A percentile compares a stretch with the other conserved stretches of the same genome.
Conservation (phyloP, 2,329 filamentous ascomycete species). For the Diaporthe sp. region DNA sequence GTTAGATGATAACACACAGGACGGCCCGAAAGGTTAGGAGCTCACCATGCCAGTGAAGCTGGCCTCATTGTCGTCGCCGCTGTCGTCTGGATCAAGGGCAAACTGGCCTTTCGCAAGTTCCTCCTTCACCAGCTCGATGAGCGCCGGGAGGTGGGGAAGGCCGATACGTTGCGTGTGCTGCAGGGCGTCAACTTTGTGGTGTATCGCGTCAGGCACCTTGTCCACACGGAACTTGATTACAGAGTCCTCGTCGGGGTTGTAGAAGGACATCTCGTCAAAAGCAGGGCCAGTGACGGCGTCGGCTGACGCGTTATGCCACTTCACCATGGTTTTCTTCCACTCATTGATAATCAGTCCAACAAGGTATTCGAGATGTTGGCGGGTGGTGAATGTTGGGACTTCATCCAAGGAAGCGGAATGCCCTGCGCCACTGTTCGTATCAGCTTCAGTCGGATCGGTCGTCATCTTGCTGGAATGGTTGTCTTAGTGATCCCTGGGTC, state of each 20-base stretch:
- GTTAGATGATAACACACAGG: background rate
- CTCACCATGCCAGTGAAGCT: slow-evolving; percentile 15
- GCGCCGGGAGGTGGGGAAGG: background rate
- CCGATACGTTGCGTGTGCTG: background rate
- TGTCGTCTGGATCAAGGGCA: background rate
- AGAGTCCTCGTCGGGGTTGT: background rate
- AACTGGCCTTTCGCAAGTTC: background rate
- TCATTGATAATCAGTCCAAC: background rate
- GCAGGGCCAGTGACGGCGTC: too few relatives aligned
- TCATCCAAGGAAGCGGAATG: background rate
- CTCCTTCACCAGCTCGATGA: background rate
- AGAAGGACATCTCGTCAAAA: background rate
- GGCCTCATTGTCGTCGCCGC: background rate
- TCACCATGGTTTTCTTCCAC: slow-evolving; percentile 8
- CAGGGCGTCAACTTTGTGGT: background rate
- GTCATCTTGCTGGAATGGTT: background rate
- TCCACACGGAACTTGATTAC: background rate
- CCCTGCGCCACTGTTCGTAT: background rate
- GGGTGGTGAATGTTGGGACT: background rate
- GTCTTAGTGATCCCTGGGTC: background rate
- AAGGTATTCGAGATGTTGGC: background rate
- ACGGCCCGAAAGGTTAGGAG: background rate
- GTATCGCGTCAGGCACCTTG: background rate
- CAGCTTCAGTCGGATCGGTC: background rate
- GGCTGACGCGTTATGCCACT: background rate